These are phyloP conservation scores for Hysterangium stoloniferum DNA, from an alignment of 768 basidiomycete species.

Conservation along the genomic window DNA sequence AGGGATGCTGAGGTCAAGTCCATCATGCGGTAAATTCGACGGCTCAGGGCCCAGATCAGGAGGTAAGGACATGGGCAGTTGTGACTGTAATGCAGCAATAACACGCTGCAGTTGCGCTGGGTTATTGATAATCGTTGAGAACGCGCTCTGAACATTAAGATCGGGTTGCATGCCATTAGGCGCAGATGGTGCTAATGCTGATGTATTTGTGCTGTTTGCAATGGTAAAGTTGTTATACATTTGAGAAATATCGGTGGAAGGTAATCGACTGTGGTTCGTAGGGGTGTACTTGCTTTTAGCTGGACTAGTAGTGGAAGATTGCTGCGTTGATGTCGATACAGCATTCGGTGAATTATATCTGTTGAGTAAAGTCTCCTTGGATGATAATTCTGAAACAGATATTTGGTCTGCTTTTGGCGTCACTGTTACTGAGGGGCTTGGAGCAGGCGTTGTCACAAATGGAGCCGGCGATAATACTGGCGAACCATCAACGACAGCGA, in stretches of 20 bases:
- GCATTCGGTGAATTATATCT: too few relatives aligned
- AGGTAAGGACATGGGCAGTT: slow-evolving; percentile 5
- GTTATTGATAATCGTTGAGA: slow-evolving; percentile 20
- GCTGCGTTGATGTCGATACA: slow-evolving; percentile 25
- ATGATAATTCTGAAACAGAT: neutral
- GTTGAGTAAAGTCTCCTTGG: neutral
- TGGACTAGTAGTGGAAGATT: slow-evolving; percentile 11
- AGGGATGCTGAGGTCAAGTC: neutral
- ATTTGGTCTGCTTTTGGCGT: neutral
- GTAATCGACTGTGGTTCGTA: neutral
- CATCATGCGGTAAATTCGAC: neutral
- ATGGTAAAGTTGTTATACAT: slow-evolving; percentile 2
- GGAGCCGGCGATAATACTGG: slow-evolving; percentile 26
- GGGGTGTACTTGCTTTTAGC: neutral
- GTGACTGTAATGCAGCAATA: slow-evolving; percentile 18
- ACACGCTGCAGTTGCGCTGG: slow-evolving; percentile 22
- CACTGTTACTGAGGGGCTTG: neutral
- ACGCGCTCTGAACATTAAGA: slow-evolving; percentile 14
- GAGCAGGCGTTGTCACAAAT: neutral
- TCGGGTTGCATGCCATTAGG: slow-evolving; percentile 8
- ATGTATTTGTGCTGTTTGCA: slow-evolving; percentile 4
- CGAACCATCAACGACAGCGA: slow-evolving; percentile 36
- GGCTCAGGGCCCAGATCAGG: slow-evolving; percentile 4
- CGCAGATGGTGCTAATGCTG: neutral
- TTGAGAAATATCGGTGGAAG: slow-evolving; percentile 1